These are phyloP conservation scores for Pulveroboletus sp. DNA, from an alignment of 768 basidiomycete genomes.

Conservation along the genomic window DNA sequence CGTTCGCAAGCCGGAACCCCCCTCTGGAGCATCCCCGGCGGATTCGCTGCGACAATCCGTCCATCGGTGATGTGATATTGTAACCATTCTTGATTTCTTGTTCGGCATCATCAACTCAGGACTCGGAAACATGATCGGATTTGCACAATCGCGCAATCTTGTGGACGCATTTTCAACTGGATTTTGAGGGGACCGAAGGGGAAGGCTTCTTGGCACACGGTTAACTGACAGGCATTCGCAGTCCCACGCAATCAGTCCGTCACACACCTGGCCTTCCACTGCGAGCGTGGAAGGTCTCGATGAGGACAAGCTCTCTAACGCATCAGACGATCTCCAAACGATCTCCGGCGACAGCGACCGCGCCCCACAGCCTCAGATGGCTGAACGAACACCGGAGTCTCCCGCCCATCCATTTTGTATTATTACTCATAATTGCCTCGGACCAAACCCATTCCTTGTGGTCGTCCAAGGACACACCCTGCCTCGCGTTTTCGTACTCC, in stretches of 20 bases:
- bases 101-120: conserved; percentile 28
- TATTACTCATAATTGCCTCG: conserved; percentile 35
- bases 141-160: conserved; percentile 22
- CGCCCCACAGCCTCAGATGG: conserved; percentile 17
- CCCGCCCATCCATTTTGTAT: conserved; percentile 25
- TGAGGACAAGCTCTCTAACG: conserved; percentile 13
- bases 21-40: conserved; percentile 28
- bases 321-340: conserved; percentile 23
- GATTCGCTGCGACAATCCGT: conserved; percentile 32
- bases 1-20: conserved; percentile 62
- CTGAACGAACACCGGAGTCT: conserved; percentile 12
- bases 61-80: conserved; percentile 25
- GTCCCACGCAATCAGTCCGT: conserved; percentile 7
- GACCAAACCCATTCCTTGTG: conserved; percentile 19
- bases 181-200: conserved; percentile 14
- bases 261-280: conserved; percentile 16
- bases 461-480: conserved; percentile 21
- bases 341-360: conserved; percentile 21
- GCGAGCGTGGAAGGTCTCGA: conserved; percentile 24
- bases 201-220: conserved; percentile 18
- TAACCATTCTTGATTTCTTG: conserved; percentile 25
- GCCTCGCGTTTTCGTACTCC: conserved; percentile 20
- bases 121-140: conserved; percentile 25
- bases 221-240: conserved; percentile 11
- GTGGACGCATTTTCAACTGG: conserved; percentile 28